Conservation (phyloP, 352 stramenopile species). For the Thalassiosira mediterranea region DNA sequence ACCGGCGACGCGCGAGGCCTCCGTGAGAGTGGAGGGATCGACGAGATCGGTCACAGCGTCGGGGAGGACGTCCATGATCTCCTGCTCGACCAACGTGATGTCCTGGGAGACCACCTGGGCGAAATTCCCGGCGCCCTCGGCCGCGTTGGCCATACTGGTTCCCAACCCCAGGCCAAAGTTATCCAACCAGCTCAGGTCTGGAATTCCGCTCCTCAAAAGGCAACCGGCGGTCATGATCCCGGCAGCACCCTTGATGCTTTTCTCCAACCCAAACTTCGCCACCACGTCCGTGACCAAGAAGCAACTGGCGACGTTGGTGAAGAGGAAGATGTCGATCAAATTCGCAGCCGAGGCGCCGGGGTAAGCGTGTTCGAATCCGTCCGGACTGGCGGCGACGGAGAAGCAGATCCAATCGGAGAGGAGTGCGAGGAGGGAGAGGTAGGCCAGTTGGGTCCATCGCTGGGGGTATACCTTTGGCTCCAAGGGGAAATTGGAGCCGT, state of each 20-base stretch:
- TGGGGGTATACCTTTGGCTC: conserved; percentile 18
- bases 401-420: conserved; percentile 52
- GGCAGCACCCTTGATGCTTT: conserved; percentile 26
- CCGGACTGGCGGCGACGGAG: conserved; percentile 32
- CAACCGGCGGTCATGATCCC: conserved; percentile 43
- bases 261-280: conserved; percentile 22
- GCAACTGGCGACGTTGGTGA: conserved; percentile 42
- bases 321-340: conserved; percentile 51
- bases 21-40: conserved; percentile 21
- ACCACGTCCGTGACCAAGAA: conserved; percentile 48
- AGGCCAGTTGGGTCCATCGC: conserved; percentile 35
- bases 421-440: conserved; percentile 43
- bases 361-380: conserved; percentile 28
- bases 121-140: background rate
- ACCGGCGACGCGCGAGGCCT: conserved; percentile 6
- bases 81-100: background rate
- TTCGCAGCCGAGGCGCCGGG: conserved; percentile 12
- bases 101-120: conserved; percentile 12
- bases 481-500: background rate
- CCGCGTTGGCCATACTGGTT: conserved; percentile 1
- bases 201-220: conserved; percentile 18
- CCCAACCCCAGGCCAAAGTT: conserved; percentile 7
- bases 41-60: conserved; percentile 21
- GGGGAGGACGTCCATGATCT: conserved; percentile 24
- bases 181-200: conserved; percentile 14